Evolutionary conservation across 768 basidiomycete species (phyloP).

Genomic region (Terana coerulea): DNA sequence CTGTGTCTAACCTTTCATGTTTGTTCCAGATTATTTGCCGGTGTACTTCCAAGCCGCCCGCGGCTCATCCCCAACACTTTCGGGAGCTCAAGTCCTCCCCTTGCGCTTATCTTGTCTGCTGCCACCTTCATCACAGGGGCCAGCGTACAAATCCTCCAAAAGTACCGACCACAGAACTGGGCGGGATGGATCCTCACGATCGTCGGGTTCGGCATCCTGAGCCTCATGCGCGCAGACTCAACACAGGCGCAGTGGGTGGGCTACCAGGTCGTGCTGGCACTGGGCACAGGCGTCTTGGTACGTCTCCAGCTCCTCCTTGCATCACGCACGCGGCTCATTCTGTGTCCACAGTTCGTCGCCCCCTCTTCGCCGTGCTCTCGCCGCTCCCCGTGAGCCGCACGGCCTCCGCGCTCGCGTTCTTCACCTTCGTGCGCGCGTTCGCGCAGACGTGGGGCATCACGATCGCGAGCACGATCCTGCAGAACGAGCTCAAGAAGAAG

Average conservation of each 20-base stretch:
- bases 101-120: slow-evolving; percentile 26
- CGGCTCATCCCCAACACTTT: slow-evolving; percentile 27
- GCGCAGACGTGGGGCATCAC: slow-evolving; percentile 48
- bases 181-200: slow-evolving; percentile 34
- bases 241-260: slow-evolving; percentile 24
- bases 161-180: slow-evolving; percentile 27
- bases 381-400: slow-evolving; percentile 27
- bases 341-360: slow-evolving; percentile 9
- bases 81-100: slow-evolving; percentile 23
- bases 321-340: not conserved
- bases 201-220: slow-evolving; percentile 35
- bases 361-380: slow-evolving; percentile 21
- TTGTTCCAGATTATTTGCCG: slow-evolving; percentile 35
- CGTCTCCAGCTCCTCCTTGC: not conserved
- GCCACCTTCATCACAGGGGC: slow-evolving; percentile 26
- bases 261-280: slow-evolving; percentile 23
- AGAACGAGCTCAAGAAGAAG: slow-evolving; percentile 37
- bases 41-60: slow-evolving; percentile 43
- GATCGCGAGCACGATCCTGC: slow-evolving; percentile 46
- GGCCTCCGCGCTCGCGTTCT: slow-evolving; percentile 32
- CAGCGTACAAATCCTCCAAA: slow-evolving; percentile 20
- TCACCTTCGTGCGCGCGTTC: slow-evolving; percentile 23
- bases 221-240: slow-evolving; percentile 21
- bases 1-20: not conserved
- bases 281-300: slow-evolving; percentile 17